Evolutionary conservation across 2,329 filamentous ascomycete genomes (phyloP), one percentile per base, ranked within the genome.

Genomic region (Pyrenophora tritici-repentis): DNA sequence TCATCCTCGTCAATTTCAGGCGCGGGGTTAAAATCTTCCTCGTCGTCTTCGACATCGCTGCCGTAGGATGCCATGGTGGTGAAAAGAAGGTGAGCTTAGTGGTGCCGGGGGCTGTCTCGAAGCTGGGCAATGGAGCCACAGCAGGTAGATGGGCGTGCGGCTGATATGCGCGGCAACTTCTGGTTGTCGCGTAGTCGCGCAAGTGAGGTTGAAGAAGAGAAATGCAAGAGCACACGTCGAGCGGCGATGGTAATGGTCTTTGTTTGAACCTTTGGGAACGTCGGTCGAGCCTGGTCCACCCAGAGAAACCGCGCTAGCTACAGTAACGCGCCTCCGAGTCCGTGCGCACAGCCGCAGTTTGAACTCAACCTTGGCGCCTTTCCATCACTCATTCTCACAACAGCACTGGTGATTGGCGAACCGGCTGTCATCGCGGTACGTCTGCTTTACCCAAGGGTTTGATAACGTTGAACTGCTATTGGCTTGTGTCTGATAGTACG

Each of bases 1-100:
- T 77, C 75, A 58, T 79, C 81, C 53, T 91, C 89, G 42, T 85
- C 86, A 60, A 90, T 84, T 53, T 84, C 87, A 16, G 88, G 87
- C 41, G 82, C 85, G 42, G 91, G 92, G 73, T 96, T 96, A 81
- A 97, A 96, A 72, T 93, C 88, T 63, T 95, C 91, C 42, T 94
- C 90, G 37, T 89, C 87, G 12, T 69, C 71, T 47, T 69, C 66
- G 41, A 61, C 63, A 44, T 60, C 64, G 50, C 59, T 54, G 31
- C 64, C 63, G 50, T 69, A 71, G 46, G 59, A 63, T 29, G 68
- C 65, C 70, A 73, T 72, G 32, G 39, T 55, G 46, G 47, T 39
- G 26, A 24, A 24, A 31, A 12, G 33, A 33, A 47, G 37, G 17
- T 47, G 39, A 43, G 50, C 42, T 52, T 50, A 47, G 47, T 22